These are phyloP conservation scores for Penicillium sp. DNA, from an alignment of 2,329 filamentous ascomycete species.

Conservation along the genomic window DNA sequence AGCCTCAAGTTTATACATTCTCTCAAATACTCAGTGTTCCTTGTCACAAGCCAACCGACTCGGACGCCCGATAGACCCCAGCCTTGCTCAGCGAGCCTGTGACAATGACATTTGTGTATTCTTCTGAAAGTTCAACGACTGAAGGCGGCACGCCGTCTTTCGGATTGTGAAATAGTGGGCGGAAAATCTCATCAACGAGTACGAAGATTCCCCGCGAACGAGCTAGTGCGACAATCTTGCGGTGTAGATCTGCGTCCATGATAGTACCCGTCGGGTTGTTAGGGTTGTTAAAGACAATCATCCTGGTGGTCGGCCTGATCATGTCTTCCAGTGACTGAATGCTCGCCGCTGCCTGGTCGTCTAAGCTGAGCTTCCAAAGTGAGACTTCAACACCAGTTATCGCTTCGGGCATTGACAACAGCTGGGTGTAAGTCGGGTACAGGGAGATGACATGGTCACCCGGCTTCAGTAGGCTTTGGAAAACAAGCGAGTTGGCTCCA, in stretches of 20 bases:
- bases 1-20: slow-evolving; percentile 1
- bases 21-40: not conserved
- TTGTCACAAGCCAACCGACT: slow-evolving; percentile 9
- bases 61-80: slow-evolving; percentile 11
- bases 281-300: slow-evolving; percentile 14
- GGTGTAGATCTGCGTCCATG: not conserved
- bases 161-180: slow-evolving; percentile 6
- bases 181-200: slow-evolving; percentile 13
- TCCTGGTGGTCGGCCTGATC: slow-evolving; percentile 8
- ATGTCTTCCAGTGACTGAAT: slow-evolving; percentile 1
- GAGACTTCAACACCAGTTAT: slow-evolving; percentile 3
- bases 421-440: slow-evolving; percentile 11
- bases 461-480: slow-evolving; percentile 6
- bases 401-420: slow-evolving; percentile 7
- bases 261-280: slow-evolving; percentile 12
- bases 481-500: slow-evolving; percentile 10
- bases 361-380: slow-evolving; percentile 5
- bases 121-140: slow-evolving; percentile 3
- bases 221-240: slow-evolving; percentile 5
- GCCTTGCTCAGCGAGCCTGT: slow-evolving; percentile 15
- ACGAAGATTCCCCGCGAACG: slow-evolving; percentile 2
- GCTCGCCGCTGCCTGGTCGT: not conserved
- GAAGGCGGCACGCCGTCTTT: not conserved
- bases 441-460: slow-evolving; percentile 14
- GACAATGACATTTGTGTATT: slow-evolving; percentile 3